Base-by-base conservation (phyloP, 495 filamentous ascomycete species). In the Penicillium dipodomyicola region DNA sequence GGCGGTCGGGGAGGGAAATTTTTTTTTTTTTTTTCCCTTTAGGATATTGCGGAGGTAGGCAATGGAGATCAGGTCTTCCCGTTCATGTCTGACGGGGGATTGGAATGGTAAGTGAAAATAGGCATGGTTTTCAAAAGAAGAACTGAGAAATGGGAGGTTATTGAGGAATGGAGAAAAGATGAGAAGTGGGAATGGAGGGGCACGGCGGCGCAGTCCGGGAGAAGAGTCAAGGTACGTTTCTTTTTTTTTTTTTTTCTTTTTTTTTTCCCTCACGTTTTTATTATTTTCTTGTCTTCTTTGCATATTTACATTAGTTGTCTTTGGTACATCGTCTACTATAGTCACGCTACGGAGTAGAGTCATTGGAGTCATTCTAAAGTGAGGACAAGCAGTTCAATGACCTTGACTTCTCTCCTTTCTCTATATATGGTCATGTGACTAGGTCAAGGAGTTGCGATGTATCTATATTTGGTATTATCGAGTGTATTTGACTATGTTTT, bases 71-170 rank as follows among this genome's bases (percentile, higher is more conserved):
- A 75, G 64, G 72, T 77, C 60, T 74, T 65, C 69, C 72, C 73
- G 66, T 72, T 77, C 66, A 79, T 67, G 70, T 72, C 76, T 72
- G 72, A 72, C 68, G 73, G 72, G 69, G 68, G 65, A 62, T 62
- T 65, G 55, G 60, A 66, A 57, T 61, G 63, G 60, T 62, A 65
- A 62, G 64, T 69, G 59, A 43, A 66, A 72, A 65, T 47, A 71
- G 69, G 68, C 74, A 78, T 77, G 65, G 54, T 76, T 67, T 60
- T 60, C 58, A 40, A 52, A 52, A 53, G 54, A 61, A 61, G 46
- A 65, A 61, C 61, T 49, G 54, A 56, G 53, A 68, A 61, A 67
- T 62, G 65, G 65, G 65, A 65, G 53, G 61, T 59, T 64, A 58
- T 69, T 63, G 62, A 55, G 60, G 58, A 62, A 57, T 66, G 54